These are phyloP conservation scores for Yarrowia sp. DNA, from an alignment of 805 yeast genomes.

Conservation along the genomic window DNA sequence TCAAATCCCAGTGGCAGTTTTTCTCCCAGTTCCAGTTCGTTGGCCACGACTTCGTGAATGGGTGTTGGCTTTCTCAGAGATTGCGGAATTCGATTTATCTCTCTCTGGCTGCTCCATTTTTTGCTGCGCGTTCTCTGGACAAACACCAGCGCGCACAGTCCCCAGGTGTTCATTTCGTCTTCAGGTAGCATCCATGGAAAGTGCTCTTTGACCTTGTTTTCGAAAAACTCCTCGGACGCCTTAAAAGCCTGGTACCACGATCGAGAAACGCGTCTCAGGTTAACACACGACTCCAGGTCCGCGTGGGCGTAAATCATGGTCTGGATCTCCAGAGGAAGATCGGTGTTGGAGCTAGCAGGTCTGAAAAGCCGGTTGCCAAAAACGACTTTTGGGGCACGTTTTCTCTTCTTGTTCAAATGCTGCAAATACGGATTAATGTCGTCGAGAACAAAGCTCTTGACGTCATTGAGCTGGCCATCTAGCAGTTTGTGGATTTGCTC, in stretches of 20 bases:
- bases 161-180: slow-evolving; percentile 10
- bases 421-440: background rate
- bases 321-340: background rate
- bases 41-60: background rate
- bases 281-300: slow-evolving; percentile 7
- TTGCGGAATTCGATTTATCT: background rate
- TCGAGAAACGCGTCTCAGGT: background rate
- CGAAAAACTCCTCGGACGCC: background rate
- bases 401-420: background rate
- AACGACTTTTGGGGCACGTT: background rate
- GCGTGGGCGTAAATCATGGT: background rate
- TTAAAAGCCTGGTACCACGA: background rate
- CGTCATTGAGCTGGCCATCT: background rate
- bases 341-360: background rate
- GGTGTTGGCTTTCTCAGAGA: background rate
- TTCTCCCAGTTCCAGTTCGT: background rate
- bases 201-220: background rate
- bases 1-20: background rate
- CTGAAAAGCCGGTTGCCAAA: background rate
- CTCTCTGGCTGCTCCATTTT: background rate
- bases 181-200: background rate
- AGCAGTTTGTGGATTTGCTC: background rate
- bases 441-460: background rate
- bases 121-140: background rate
- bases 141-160: background rate